phyloP scores from a whole-genome alignment of 2,329 filamentous ascomycete species.

The Venturia nashicola region DNA sequence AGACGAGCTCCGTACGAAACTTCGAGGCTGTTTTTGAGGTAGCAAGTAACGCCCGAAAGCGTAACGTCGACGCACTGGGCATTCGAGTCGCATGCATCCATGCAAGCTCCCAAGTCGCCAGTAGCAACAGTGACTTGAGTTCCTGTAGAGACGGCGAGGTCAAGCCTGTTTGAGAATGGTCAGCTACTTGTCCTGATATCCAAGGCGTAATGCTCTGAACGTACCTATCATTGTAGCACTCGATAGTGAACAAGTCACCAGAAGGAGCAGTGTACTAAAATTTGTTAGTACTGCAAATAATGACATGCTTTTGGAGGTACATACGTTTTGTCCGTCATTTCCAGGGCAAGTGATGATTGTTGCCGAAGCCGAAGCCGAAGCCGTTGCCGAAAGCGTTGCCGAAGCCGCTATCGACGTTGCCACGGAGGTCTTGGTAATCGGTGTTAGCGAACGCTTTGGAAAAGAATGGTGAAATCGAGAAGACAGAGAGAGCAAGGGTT shows the following conservation, averaged over 20 bases:
- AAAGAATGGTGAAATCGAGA: not conserved
- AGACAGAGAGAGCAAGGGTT: no score
- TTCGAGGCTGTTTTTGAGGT: constrained; percentile 16
- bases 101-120: constrained; percentile 11
- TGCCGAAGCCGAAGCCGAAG: no score
- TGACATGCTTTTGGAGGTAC: not conserved
- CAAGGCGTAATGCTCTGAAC: not conserved
- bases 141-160: not conserved
- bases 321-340: not conserved
- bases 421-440: no score
- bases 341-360: not conserved
- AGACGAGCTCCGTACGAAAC: not conserved
- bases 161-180: not conserved
- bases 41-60: constrained; percentile 15
- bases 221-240: constrained; percentile 17
- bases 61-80: constrained; percentile 16
- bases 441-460: not conserved
- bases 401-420: no score
- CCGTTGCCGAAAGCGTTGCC: no score
- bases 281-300: not conserved
- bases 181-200: not conserved
- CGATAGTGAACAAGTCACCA: constrained; percentile 14
- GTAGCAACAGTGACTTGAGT: not conserved
- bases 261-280: not conserved
- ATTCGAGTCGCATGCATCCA: constrained; percentile 15